Percentiles rank a stretch among this genome's conserved stretches.
phyloP scores from a whole-genome alignment of 2,329 filamentous ascomycete species.

The Albophoma yamanashiensis region DNA sequence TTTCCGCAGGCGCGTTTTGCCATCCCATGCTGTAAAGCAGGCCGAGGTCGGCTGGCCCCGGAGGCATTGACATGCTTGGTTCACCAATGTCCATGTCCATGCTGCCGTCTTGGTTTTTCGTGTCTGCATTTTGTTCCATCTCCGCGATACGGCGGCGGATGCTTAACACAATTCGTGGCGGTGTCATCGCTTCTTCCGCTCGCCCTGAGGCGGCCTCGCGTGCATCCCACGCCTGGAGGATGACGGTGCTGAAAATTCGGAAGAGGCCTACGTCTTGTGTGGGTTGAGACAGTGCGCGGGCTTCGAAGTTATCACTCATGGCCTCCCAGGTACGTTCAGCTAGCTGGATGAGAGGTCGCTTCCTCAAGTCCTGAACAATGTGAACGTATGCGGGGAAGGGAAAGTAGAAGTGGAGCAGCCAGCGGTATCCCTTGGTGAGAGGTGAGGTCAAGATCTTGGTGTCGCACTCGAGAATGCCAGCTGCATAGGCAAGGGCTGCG shows the following conservation, averaged over 20 bases:
- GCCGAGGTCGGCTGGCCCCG: not conserved
- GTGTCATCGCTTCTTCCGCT: not conserved
- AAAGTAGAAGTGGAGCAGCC: slow-evolving; percentile 25
- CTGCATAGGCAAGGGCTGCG: slow-evolving; percentile 16
- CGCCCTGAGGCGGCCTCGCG: not conserved
- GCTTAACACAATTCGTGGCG: not conserved
- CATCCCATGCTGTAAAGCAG: not conserved
- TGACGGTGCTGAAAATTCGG: not conserved
- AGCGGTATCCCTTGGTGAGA: slow-evolving; percentile 21
- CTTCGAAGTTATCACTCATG: slow-evolving; percentile 20
- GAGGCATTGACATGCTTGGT: not conserved
- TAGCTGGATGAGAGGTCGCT: slow-evolving; percentile 8
- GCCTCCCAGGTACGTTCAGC: slow-evolving; percentile 20
- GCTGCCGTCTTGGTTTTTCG: not conserved
- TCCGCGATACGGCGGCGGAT: not conserved
- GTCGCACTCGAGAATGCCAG: slow-evolving; percentile 25
- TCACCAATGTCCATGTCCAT: not conserved
- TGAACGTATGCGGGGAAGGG: slow-evolving; percentile 30
- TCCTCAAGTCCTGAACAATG: slow-evolving; percentile 22
- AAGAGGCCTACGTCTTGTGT: not conserved
- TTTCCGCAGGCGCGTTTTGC: not conserved
- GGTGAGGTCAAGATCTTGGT: slow-evolving; percentile 19
- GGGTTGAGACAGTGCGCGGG: not conserved
- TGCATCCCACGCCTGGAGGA: not conserved
- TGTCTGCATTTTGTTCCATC: not conserved